Evolutionary conservation across 2,329 filamentous ascomycete species (phyloP).

Genomic region (Colletotrichum liaoningense): DNA sequence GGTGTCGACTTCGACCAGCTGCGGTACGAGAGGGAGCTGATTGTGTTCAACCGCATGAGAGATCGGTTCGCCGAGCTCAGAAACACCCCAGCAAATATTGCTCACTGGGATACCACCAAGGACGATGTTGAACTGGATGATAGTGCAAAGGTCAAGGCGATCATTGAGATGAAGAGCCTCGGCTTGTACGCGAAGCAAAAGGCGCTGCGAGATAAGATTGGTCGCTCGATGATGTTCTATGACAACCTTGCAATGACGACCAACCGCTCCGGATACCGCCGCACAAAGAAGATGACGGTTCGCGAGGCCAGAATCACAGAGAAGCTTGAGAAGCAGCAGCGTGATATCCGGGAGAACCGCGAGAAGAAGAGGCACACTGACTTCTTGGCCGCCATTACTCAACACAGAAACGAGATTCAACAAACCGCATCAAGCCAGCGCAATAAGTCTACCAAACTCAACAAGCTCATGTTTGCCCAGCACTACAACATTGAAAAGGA

Average conservation of each 20-base stretch:
- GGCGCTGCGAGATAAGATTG: slow-evolving; percentile 85
- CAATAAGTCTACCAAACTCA: slow-evolving; percentile 84
- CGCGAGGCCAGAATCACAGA: slow-evolving; percentile 97
- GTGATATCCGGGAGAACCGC: slow-evolving; percentile 92
- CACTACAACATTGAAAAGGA: slow-evolving; percentile 99
- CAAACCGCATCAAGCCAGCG: slow-evolving; percentile 75
- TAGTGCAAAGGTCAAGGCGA: slow-evolving; percentile 84
- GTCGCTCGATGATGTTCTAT: slow-evolving; percentile 92
- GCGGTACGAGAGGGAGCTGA: slow-evolving; percentile 86
- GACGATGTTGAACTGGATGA: slow-evolving; percentile 78
- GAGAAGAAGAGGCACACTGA: slow-evolving; percentile 98
- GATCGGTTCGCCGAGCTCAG: slow-evolving; percentile 88
- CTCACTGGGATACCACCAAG: slow-evolving; percentile 85
- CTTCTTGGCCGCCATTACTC: slow-evolving; percentile 87
- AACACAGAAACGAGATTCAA: slow-evolving; percentile 82
- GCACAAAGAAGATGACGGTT: slow-evolving; percentile 97
- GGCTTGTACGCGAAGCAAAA: slow-evolving; percentile 90
- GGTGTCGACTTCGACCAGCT: slow-evolving; percentile 90
- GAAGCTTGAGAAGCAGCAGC: slow-evolving; percentile 98
- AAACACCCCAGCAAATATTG: slow-evolving; percentile 84
- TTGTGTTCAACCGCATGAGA: slow-evolving; percentile 90
- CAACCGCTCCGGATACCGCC: slow-evolving; percentile 89
- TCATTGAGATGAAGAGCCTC: slow-evolving; percentile 96
- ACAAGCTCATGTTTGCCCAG: slow-evolving; percentile 87
- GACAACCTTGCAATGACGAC: slow-evolving; percentile 98